Evolutionary conservation across 768 basidiomycete genomes (phyloP).

Genomic region (Sarcodon sp.): DNA sequence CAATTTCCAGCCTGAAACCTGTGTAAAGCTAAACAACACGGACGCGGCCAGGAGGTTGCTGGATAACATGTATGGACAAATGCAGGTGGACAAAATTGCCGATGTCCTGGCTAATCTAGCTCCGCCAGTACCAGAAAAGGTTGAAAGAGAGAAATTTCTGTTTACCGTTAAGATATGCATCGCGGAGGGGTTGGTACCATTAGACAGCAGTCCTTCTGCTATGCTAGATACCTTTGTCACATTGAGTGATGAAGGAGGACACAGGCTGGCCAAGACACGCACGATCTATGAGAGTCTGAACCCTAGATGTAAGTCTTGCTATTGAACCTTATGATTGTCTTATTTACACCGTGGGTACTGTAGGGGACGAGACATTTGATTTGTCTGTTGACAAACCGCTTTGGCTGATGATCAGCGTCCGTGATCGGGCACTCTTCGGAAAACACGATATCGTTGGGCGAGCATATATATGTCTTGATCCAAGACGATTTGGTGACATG

Average conservation of each 20-base stretch:
- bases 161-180: constrained; percentile 91
- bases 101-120: constrained; percentile 41
- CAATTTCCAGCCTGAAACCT: constrained; percentile 87
- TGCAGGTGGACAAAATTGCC: constrained; percentile 80
- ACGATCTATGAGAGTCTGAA: constrained; percentile 86
- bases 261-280: constrained; percentile 85
- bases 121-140: constrained; percentile 66
- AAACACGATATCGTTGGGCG: constrained; percentile 91
- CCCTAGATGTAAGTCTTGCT: constrained; percentile 66
- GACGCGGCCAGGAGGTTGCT: constrained; percentile 83
- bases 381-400: constrained; percentile 86
- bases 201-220: constrained; percentile 67
- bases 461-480: constrained; percentile 87
- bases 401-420: constrained; percentile 94
- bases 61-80: constrained; percentile 88
- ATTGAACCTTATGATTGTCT: background rate
- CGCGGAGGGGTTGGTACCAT: constrained; percentile 76
- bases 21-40: constrained; percentile 96
- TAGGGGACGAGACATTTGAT: constrained; percentile 97
- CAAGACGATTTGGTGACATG: constrained; percentile 77
- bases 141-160: constrained; percentile 50
- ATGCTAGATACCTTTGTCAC: constrained; percentile 88
- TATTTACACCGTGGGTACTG: constrained; percentile 5
- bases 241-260: constrained; percentile 84
- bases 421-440: constrained; percentile 81